phyloP scores from a whole-genome alignment of 768 basidiomycete genomes.

The Pleurotus citrinopileatus region DNA sequence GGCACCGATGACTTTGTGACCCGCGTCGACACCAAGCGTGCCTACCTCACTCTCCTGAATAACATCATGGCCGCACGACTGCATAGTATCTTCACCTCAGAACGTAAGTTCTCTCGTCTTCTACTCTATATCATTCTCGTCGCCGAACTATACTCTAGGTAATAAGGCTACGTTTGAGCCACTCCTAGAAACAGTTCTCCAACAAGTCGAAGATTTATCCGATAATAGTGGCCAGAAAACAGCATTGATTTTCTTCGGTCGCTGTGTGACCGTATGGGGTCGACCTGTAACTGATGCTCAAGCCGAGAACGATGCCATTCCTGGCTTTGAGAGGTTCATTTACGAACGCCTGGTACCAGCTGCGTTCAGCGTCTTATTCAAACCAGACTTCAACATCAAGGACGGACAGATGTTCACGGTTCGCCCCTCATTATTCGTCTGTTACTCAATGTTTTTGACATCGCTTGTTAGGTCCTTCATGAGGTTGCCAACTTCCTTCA shows the following conservation, averaged over 20 bases:
- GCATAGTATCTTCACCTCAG: slow-evolving; percentile 82
- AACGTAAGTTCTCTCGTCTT: slow-evolving; percentile 50
- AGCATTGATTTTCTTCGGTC: slow-evolving; percentile 76
- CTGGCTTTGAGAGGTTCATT: slow-evolving; percentile 90
- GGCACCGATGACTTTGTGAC: slow-evolving; percentile 86
- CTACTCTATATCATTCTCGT: not conserved
- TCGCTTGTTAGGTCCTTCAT: slow-evolving; percentile 64
- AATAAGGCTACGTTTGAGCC: slow-evolving; percentile 65
- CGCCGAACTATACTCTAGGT: slow-evolving; percentile 20
- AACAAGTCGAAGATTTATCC: slow-evolving; percentile 69
- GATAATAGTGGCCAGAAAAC: slow-evolving; percentile 77
- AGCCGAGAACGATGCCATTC: slow-evolving; percentile 44
- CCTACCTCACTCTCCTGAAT: slow-evolving; percentile 82
- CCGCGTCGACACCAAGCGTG: slow-evolving; percentile 81
- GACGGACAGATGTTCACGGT: slow-evolving; percentile 87
- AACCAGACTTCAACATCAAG: slow-evolving; percentile 80
- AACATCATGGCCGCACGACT: slow-evolving; percentile 80
- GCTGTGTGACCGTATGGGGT: slow-evolving; percentile 68
- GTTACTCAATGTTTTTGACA: not conserved
- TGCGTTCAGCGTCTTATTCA: slow-evolving; percentile 78
- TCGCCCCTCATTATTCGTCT: slow-evolving; percentile 25
- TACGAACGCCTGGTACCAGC: slow-evolving; percentile 84
- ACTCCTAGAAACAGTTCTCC: slow-evolving; percentile 72
- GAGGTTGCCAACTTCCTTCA: slow-evolving; percentile 89
- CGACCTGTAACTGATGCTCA: slow-evolving; percentile 34